Conservation (phyloP, 225 moss, liverwort and hornwort genomes). For the Marchantia paleacea region DNA sequence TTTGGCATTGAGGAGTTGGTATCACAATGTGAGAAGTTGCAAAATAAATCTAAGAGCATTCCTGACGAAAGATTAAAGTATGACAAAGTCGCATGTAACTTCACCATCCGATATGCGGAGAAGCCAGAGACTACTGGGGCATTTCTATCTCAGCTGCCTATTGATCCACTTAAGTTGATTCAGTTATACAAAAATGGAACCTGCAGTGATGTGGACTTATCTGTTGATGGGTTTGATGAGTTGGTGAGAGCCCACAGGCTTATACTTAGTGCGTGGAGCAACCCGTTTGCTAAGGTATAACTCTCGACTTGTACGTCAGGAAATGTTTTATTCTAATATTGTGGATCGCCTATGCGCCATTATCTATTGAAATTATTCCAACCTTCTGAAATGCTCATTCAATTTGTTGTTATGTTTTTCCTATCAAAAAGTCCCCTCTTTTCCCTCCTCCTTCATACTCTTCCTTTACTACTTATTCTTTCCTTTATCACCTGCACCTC, state of each 20-base stretch:
- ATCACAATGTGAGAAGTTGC: constrained; percentile 56
- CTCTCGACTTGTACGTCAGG: not conserved
- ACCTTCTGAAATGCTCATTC: not conserved
- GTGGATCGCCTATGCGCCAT: too few relatives aligned
- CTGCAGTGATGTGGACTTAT: constrained; percentile 74
- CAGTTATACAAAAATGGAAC: constrained; percentile 57
- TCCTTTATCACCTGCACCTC: too few relatives aligned
- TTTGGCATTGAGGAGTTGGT: constrained; percentile 61
- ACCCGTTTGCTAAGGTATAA: constrained; percentile 92
- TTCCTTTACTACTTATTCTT: too few relatives aligned
- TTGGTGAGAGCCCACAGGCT: constrained; percentile 74
- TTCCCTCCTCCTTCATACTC: too few relatives aligned
- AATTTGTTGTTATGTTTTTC: too few relatives aligned
- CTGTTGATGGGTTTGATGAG: constrained; percentile 56
- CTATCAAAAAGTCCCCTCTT: too few relatives aligned
- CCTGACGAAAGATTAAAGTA: constrained; percentile 21
- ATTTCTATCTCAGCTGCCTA: constrained; percentile 52
- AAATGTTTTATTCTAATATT: not conserved
- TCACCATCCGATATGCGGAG: constrained; percentile 42
- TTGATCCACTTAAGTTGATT: constrained; percentile 50
- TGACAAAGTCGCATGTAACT: constrained; percentile 29
- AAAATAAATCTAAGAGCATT: constrained; percentile 25
- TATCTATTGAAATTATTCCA: too few relatives aligned
- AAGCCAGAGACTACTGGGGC: constrained; percentile 28
- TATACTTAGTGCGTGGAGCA: constrained; percentile 92